Base-by-base conservation (phyloP, 2,329 filamentous ascomycete species). In the Arthrocladium fulminans region DNA sequence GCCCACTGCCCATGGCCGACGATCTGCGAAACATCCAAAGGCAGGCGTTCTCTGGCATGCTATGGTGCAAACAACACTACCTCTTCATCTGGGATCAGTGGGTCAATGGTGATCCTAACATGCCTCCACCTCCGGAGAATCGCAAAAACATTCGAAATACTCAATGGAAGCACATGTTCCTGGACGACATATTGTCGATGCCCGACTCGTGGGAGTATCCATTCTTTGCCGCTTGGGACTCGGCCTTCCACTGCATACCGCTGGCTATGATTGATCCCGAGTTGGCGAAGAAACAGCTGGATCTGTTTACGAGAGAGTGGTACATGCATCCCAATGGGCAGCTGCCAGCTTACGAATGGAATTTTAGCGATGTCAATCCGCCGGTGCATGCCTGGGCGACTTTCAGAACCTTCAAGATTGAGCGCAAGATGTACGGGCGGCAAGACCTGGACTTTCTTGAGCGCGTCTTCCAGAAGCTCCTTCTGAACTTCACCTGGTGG, bases 401-500 rank as follows among this genome's bases (percentile, higher is more conserved):
- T 0, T 97, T 97, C 74, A 79, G 92, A 49, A 87, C 86, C 0
- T 97, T 97, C 81, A 97, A 97, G 70, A 96, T 97, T 55, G 90
- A 97, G 72, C 83, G 92, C 57, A 97, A 97, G 71, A 80, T 97
- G 73, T 97, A 96, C 60, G 92, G 90, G 34, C 81, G 87, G 27
- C 88, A 96, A 62, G 90, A 97, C 63, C 73, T 96, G 25, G 92
- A 97, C 67, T 97, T 96, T 68, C 76, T 97, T 8, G 90, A 97
- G 72, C 80, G 90, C 17, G 88, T 96, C 3, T 97, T 97, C 73
- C 92, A 97, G 63, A 97, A 97, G 67, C 69, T 97, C 51, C 73
- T 97, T 20, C 74, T 97, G 54, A 97, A 97, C 70, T 97, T 97
- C 66, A 97, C 92, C 3, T 97, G 92, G 92, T 97, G 90, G 90